A percentile compares a stretch with the other conserved stretches of the same genome.
Conservation (phyloP, 2,329 filamentous ascomycete genomes). For the Anthostomella pinea region DNA sequence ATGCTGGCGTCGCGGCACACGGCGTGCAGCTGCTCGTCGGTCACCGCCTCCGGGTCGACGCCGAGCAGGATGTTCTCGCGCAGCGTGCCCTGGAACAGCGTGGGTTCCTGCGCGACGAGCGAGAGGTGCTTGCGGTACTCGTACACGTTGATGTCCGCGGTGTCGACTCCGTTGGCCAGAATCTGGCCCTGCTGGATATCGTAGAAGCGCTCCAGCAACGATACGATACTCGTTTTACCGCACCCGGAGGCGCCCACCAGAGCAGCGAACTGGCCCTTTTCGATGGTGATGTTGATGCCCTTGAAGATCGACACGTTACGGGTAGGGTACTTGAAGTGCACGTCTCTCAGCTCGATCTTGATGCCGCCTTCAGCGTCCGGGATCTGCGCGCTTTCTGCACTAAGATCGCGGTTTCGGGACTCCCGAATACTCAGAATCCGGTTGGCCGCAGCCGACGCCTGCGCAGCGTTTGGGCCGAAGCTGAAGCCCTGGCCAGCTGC, state of each 20-base stretch:
- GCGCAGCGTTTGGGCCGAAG: conserved; percentile 63
- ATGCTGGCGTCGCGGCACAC: conserved; percentile 63
- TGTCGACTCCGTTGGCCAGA: conserved; percentile 59
- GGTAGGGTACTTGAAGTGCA: conserved; percentile 61
- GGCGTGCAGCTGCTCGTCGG: conserved; percentile 49
- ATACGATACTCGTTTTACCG: conserved; percentile 71
- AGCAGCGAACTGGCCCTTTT: conserved; percentile 67
- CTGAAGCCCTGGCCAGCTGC: conserved; percentile 64
- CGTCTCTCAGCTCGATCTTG: conserved; percentile 53
- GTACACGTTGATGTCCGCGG: conserved; percentile 56
- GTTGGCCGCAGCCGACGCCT: conserved; percentile 57
- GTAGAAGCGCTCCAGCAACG: conserved; percentile 68
- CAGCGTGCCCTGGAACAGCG: conserved; percentile 60
- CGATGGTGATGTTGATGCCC: conserved; percentile 60
- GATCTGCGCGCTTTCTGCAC: conserved; percentile 34
- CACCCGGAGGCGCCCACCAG: conserved; percentile 69
- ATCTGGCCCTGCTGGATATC: conserved; percentile 63
- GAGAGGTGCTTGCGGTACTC: conserved; percentile 64
- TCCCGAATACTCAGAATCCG: conserved; percentile 54
- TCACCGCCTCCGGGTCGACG: conserved; percentile 51
- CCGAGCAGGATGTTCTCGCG: conserved; percentile 69
- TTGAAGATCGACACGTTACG: conserved; percentile 56
- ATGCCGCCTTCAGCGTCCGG: conserved; percentile 48
- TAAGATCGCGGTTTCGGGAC: conserved; percentile 35
- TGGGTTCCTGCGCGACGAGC: conserved; percentile 72